Base-by-base conservation (phyloP, 2,329 filamentous ascomycete genomes). In the Paecilomyces sp. region DNA sequence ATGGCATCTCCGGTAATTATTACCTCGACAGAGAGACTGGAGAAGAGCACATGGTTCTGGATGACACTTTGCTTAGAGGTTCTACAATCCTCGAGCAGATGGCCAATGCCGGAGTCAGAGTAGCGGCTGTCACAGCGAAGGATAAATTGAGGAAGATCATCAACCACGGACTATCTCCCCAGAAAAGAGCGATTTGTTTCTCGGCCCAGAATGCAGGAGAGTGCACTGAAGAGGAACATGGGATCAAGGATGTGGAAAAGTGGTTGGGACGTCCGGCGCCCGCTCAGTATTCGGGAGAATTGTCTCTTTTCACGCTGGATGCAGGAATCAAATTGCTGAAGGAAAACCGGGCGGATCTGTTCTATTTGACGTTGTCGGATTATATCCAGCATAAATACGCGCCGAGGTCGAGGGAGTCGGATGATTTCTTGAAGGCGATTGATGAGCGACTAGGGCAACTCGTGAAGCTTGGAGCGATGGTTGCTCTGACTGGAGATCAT, bases 1-100 rank as follows among this genome's bases (percentile, higher is more conserved):
- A 80, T 55, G 77, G 77, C 25, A 77, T 79, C 54, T 68, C 75
- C 2, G 77, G 76, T 0, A 79, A 80, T 61, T 80, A 73, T 65
- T 80, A 74, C 61, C 69, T 79, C 3, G 77, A 80, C 63, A 65
- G 64, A 11, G 62, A 66, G 18, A 77, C 75, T 1, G 72, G 72
- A 13, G 63, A 77, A 59, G 75, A 77, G 60, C 67, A 67, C 31
- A 79, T 79, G 77, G 67, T 79, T 12, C 62, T 72, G 1, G 77
- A 80, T 60, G 76, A 77, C 58, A 66, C 71, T 1, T 63, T 75
- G n/a, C 65, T 79, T 7, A 68, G 72, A 28, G 77, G 76, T 6
- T 75, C 75, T 5, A 80, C 77, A 0, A 73, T 79, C 54, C 67
- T 79, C 7, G 73, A 74, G 55, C 67, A 75, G 63, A 73, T 79